Evolutionary conservation across 306 rosid species (phyloP), one percentile per base, ranked within the genome.

Genomic region (Medicago lupulina): DNA sequence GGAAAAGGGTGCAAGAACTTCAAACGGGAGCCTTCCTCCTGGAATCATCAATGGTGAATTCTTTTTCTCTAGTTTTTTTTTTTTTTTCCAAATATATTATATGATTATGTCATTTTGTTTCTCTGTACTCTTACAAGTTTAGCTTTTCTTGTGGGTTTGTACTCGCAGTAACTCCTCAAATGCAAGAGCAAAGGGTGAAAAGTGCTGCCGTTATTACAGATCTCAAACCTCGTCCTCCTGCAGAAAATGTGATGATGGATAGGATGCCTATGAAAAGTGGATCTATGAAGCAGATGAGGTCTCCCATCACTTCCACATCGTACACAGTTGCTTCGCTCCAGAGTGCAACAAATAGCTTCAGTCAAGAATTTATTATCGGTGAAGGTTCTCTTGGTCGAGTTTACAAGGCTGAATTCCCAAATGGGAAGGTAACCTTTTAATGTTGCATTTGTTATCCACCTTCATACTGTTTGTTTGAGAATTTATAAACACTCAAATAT

Each of bases 351-450:
- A 96, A 96, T 83, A 92, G 97, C 92, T 96, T 96, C 74, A 90
- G 97, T 79, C 99, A 96, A 84, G 97, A 96, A 77, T 84, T 80
- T 85, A 83, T 96, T 60, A 75, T 92, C 19, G 99, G 99, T 51
- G 99, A 96, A 88, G 99, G 99, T 82, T 96, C 99, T 69, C 98
- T 92, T 28, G 99, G 99, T 60, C 96, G 99, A 78, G 99, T 96
- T 40, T 96, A 96, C 84, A 87, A 41, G 89, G 97, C 98, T 8
- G 99, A 92, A 59, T 96, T 90, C 76, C 81, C 93, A 21, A 89
- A 90, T 81, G 99, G 98, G 68, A 96, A 90, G 97, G 97, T 96
- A 85, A 61, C n/a, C 64, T 83, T 76, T 31, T 67, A 71, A 1
- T 46, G 66, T 59, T 55, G 17, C 41, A 57, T 57, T 50, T 16